A percentile compares a stretch with the other conserved stretches of the same genome.
These are phyloP conservation scores for Erysimum pusillum DNA, from an alignment of 441 rosid species.

Conservation along the genomic window DNA sequence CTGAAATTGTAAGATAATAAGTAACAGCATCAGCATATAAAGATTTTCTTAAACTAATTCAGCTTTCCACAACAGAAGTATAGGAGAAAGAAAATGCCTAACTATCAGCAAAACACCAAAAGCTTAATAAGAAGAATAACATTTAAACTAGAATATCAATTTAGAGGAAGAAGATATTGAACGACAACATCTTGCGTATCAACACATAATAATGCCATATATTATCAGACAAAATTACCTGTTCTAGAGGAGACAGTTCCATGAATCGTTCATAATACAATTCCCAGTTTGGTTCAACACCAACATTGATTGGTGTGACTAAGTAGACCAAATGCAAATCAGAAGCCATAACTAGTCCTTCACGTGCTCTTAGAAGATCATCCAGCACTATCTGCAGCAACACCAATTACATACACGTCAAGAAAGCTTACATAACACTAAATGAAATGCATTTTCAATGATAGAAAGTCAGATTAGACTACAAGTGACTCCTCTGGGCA, in stretches of 20 bases:
- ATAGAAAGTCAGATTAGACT: constrained; percentile 45
- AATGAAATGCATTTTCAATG: constrained; percentile 4
- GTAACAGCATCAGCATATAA: constrained; percentile 36
- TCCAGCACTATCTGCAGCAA: constrained; percentile 87
- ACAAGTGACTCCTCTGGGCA: constrained; percentile 99
- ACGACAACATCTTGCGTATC: constrained; percentile 20
- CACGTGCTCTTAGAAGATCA: constrained; percentile 97
- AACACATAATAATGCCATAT: constrained; percentile 23
- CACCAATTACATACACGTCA: constrained; percentile 44
- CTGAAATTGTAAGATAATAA: constrained; percentile 59
- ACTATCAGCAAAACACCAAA: constrained; percentile 16
- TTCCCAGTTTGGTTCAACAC: constrained; percentile 98
- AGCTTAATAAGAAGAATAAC: constrained; percentile 14
- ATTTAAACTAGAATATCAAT: constrained; percentile 23
- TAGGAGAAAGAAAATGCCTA: constrained; percentile 17
- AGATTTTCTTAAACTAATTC: constrained; percentile 21
- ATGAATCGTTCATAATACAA: constrained; percentile 86
- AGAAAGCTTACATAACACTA: constrained; percentile 32
- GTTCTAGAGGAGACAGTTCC: constrained; percentile 90
- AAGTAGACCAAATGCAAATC: constrained; percentile 95
- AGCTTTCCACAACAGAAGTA: constrained; percentile 14
- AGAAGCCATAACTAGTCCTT: constrained; percentile 97
- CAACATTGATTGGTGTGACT: constrained; percentile 94
- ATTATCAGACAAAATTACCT: constrained; percentile 62
- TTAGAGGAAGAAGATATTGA: constrained; percentile 23